Evolutionary conservation across 768 basidiomycete genomes (phyloP), one percentile per base, ranked within the genome.

Genomic region (Boletus fagicola): DNA sequence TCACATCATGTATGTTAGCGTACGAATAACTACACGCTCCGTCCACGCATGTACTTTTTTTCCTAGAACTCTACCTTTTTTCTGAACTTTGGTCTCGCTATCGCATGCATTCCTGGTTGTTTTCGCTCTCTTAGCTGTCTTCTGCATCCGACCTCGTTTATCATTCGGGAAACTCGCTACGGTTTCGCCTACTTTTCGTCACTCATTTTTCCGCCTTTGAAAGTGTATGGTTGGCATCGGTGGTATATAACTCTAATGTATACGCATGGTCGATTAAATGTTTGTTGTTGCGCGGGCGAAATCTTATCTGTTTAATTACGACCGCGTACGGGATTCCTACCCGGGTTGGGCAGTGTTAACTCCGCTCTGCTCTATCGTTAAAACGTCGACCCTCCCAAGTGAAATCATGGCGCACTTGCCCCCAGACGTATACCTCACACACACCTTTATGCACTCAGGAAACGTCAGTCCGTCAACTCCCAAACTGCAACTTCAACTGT

Each of bases 371-470:
- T 56, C 52, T 31, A 56, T 47, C 59, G 26, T 54, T 57, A 54
- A 59, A 65, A 67, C 55, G 33, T 39, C 24, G 30, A 43, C 50
- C 18, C 20, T 54, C 36, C n/a, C 38, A 60, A 46, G 35, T 55
- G 52, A 39, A 46, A 61, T 38, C 52, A 72, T 72, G 71, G 57
- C 71, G 24, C 70, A 72, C 58, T 59, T 72, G 46, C 62, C 71
- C 2, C 49, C 72, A 16, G 70, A 72, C 47, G 70, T 70, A 0
- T 72, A 72, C 44, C 62, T 72, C 46, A 71, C 70, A 18, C 68
- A 42, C 56, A 64, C 66, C 7, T 72, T 72, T 49, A 74, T 72
- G 71, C 71, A 74, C 53, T 72, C 72, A 46, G 66, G 54, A 22
- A 58, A 65, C 38, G 60, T 62, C 42, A 74, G 71, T 51, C 71